Evolutionary conservation across 345 rosid genomes (phyloP).

Genomic region (Eucalyptus regnans): DNA sequence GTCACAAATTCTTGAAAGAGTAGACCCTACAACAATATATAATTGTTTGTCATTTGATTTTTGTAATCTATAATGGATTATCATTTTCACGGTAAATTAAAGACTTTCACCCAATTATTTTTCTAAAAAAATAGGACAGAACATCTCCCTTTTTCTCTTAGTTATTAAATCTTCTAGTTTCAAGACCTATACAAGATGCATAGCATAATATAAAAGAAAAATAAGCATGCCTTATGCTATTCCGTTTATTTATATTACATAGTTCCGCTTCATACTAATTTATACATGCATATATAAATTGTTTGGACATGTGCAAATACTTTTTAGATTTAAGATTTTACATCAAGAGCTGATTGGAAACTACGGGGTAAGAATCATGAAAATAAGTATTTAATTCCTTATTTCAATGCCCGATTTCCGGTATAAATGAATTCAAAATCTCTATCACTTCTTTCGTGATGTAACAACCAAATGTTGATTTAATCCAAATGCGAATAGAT

Average conservation of each 20-base stretch:
- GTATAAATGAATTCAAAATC: background rate
- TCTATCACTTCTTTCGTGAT: background rate
- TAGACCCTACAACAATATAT: accelerated
- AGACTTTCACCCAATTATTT: accelerated
- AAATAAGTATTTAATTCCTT: background rate
- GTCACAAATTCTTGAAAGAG: accelerated
- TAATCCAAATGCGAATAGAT: background rate
- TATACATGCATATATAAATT: background rate
- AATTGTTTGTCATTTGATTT: too few species aligned
- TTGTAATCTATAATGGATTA: accelerated
- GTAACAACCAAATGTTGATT: background rate
- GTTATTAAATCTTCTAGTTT: background rate
- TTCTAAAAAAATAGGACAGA: background rate
- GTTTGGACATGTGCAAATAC: background rate
- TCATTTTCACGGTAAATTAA: too few species aligned
- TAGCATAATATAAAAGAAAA: background rate
- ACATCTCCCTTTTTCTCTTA: background rate
- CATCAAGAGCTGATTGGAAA: background rate
- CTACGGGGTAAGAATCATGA: background rate
- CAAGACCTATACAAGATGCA: background rate
- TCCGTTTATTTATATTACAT: background rate
- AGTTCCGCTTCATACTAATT: background rate
- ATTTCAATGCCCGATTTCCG: background rate
- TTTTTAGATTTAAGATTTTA: background rate
- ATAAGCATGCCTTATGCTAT: background rate